These are phyloP conservation scores for Metarhizium rileyi DNA, from an alignment of 2,329 filamentous ascomycete species.

Conservation along the genomic window DNA sequence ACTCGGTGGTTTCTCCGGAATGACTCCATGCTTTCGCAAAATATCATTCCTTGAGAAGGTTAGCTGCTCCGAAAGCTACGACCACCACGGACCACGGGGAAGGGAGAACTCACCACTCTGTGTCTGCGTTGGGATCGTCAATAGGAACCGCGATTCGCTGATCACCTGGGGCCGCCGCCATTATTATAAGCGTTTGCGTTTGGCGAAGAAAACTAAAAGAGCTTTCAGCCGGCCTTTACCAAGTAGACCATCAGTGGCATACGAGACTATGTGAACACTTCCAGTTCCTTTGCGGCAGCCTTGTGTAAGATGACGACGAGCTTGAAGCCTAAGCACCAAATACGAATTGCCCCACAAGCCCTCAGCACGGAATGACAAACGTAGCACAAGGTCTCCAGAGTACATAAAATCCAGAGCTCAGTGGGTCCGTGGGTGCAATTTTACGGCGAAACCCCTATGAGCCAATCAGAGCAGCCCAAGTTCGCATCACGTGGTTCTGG, in stretches of 20 bases:
- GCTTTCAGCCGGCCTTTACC: background rate
- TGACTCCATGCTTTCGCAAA: slow-evolving; percentile 88
- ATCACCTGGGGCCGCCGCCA: slow-evolving; percentile 53
- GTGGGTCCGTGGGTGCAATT: background rate
- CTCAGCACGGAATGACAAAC: background rate
- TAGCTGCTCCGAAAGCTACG: slow-evolving; percentile 10
- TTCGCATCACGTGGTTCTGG: slow-evolving; percentile 26
- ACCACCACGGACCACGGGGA: slow-evolving; percentile 17
- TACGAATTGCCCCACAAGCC: background rate
- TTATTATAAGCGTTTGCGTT: slow-evolving; percentile 3
- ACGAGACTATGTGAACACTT: background rate
- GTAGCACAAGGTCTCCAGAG: slow-evolving; percentile 8
- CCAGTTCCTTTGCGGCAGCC: background rate
- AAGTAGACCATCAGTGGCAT: background rate
- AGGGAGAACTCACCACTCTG: slow-evolving; percentile 65
- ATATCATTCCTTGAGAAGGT: slow-evolving; percentile 77
- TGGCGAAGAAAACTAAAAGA: background rate
- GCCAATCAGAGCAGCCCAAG: slow-evolving; percentile 11
- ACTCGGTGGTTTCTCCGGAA: slow-evolving; percentile 94
- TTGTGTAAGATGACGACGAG: slow-evolving; percentile 3
- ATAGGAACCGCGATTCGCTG: slow-evolving; percentile 71
- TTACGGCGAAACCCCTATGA: background rate
- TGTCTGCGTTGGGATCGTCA: slow-evolving; percentile 92
- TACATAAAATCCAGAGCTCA: slow-evolving; percentile 8
- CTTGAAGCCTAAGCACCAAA: background rate